Percentiles rank a stretch among this genome's conserved stretches.
Conservation (phyloP, 352 stramenopile species). For the Pythium oligandrum region DNA sequence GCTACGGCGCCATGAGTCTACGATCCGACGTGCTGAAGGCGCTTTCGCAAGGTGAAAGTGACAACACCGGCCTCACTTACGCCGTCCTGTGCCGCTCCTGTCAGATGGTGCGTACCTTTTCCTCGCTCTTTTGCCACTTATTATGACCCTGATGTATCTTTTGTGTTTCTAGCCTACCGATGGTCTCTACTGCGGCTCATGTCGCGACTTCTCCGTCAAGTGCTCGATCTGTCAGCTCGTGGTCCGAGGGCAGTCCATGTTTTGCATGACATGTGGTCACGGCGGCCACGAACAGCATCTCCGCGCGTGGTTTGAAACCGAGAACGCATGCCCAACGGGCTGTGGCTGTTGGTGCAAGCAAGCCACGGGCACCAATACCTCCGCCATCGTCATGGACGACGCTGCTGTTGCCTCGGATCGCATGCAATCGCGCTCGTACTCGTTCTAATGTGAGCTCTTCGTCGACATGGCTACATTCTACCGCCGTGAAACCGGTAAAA, state of each 20-base stretch:
- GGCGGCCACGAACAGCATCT: slow-evolving; percentile 70
- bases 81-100: slow-evolving; percentile 65
- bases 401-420: slow-evolving; percentile 22
- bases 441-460: slow-evolving; percentile 32
- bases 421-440: slow-evolving; percentile 54
- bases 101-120: slow-evolving; percentile 33
- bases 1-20: slow-evolving; percentile 68
- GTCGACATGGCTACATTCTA: slow-evolving; percentile 16
- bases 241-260: slow-evolving; percentile 82
- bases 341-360: slow-evolving; percentile 86
- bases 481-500: neutral
- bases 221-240: slow-evolving; percentile 82
- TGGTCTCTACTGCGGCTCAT: slow-evolving; percentile 53
- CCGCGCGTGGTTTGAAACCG: slow-evolving; percentile 70
- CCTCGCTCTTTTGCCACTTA: neutral
- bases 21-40: slow-evolving; percentile 74
- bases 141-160: neutral
- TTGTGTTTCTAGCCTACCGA: slow-evolving; percentile 34
- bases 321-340: slow-evolving; percentile 72
- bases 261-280: slow-evolving; percentile 82
- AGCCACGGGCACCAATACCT: slow-evolving; percentile 40
- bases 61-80: slow-evolving; percentile 50
- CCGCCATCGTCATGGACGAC: slow-evolving; percentile 16
- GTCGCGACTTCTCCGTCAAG: slow-evolving; percentile 69
- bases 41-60: slow-evolving; percentile 21